Evolutionary conservation across 768 basidiomycete genomes (phyloP).

Genomic region (Lentinus tigrinus): DNA sequence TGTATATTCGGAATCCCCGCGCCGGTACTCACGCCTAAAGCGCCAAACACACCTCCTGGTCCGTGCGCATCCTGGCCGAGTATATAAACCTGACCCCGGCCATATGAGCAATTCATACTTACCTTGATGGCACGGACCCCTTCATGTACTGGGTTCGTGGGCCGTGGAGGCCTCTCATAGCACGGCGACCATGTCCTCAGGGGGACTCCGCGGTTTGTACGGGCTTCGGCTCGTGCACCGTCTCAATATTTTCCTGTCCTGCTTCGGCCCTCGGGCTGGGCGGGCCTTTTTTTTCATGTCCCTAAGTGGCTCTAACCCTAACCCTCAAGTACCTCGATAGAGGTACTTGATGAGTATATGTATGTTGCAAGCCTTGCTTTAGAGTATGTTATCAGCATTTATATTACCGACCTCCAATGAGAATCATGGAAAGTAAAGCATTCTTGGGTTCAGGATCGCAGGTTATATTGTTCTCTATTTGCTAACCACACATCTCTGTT

Average conservation of each 20-base stretch:
- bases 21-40: background rate
- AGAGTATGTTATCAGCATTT: too few species aligned
- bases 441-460: too few species aligned
- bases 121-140: slow-evolving; percentile 35
- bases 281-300: slow-evolving; percentile 17
- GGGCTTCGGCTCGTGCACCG: slow-evolving; percentile 38
- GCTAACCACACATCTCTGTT: too few species aligned
- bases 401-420: too few species aligned
- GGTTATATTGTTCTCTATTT: too few species aligned
- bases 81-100: slow-evolving; percentile 5
- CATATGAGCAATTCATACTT: slow-evolving; percentile 28
- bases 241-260: slow-evolving; percentile 24
- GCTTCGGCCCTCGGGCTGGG: slow-evolving; percentile 25
- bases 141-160: slow-evolving; percentile 36
- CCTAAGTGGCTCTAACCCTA: slow-evolving; percentile 14
- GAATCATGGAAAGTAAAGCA: too few species aligned
- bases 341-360: too few species aligned
- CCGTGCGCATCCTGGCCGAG: slow-evolving; percentile 10
- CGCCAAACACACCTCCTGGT: slow-evolving; percentile 11
- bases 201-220: slow-evolving; percentile 44
- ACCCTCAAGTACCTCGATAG: too few species aligned
- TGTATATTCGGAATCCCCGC: too few species aligned
- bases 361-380: too few species aligned
- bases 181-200: slow-evolving; percentile 57
- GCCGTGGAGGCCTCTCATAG: slow-evolving; percentile 42